A percentile compares a stretch with the other conserved stretches of the same genome.
These are phyloP conservation scores for Amyloporia xantha DNA, from an alignment of 768 basidiomycete species.

Conservation along the genomic window DNA sequence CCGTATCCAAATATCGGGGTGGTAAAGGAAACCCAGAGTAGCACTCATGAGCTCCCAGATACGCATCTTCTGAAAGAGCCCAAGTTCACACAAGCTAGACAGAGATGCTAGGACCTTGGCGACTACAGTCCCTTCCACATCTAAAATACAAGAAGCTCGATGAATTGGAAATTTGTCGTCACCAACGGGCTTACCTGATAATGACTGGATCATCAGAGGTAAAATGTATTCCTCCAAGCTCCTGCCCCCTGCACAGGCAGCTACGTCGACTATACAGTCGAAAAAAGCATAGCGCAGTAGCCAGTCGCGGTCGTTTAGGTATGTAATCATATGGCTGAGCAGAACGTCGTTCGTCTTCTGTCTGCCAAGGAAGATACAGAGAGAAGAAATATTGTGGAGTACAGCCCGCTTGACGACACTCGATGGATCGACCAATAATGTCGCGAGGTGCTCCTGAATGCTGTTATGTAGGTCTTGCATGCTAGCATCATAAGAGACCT, in stretches of 20 bases:
- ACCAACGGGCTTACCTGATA: constrained; percentile 57
- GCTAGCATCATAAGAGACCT: constrained; percentile 90
- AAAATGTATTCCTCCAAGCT: constrained; percentile 95
- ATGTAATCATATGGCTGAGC: constrained; percentile 81
- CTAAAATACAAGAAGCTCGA: constrained; percentile 33
- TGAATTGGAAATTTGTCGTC: background rate
- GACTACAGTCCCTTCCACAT: constrained; percentile 92
- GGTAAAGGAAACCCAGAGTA: constrained; percentile 83
- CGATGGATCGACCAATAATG: constrained; percentile 83
- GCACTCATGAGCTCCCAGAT: constrained; percentile 95
- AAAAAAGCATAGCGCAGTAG: constrained; percentile 86
- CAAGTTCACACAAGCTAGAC: constrained; percentile 84
- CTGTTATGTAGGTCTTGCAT: constrained; percentile 79
- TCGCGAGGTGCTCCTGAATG: constrained; percentile 82
- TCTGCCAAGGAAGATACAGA: constrained; percentile 91
- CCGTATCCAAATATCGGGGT: constrained; percentile 93
- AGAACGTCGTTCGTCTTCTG: constrained; percentile 94
- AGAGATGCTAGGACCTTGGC: constrained; percentile 84
- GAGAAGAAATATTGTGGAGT: constrained; percentile 74
- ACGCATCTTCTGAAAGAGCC: constrained; percentile 89
- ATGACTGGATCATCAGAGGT: constrained; percentile 92
- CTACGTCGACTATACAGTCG: constrained; percentile 92
- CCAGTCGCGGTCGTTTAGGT: constrained; percentile 91
- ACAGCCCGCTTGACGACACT: constrained; percentile 89
- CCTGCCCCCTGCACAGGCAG: constrained; percentile 84